A percentile compares a stretch with the other conserved stretches of the same genome.
Evolutionary conservation across 139 green algal species (phyloP).

Genomic region (Raphidocelis subcapitata): DNA sequence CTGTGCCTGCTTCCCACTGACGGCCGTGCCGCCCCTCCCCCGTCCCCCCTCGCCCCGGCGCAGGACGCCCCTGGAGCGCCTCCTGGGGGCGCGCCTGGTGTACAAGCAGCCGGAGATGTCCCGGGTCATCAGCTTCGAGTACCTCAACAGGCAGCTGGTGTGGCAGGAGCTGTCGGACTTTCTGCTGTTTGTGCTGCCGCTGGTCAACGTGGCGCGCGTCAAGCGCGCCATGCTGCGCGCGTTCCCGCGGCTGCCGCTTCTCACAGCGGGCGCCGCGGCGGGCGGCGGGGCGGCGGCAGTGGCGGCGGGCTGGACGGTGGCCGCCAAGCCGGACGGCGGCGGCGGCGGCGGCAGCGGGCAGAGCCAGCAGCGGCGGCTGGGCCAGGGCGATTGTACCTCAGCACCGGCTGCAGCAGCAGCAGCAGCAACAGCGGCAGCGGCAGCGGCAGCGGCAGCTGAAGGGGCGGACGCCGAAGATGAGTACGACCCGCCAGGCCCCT

Average conservation of each 20-base stretch:
- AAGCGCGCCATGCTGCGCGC: conserved; percentile 15
- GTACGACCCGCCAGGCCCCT: conserved; percentile 19
- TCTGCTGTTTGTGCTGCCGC: conserved; percentile 82
- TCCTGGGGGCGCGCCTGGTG: conserved; percentile 71
- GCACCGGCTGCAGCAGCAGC: neutral
- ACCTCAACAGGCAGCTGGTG: conserved; percentile 92
- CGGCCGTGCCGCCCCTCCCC: neutral
- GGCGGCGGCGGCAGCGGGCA: neutral
- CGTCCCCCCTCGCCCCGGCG: neutral
- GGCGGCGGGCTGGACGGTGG: neutral
- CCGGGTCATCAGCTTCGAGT: conserved; percentile 87
- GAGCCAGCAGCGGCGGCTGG: conserved; percentile 3
- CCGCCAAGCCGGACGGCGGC: neutral
- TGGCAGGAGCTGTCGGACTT: conserved; percentile 87
- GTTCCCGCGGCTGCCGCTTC: conserved; percentile 34
- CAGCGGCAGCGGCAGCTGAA: conserved; percentile 12
- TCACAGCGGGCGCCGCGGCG: neutral
- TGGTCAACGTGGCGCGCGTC: conserved; percentile 50
- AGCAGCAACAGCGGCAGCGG: conserved; percentile 1
- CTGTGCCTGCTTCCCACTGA: neutral
- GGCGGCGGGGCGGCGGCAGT: neutral
- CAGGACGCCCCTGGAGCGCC: conserved; percentile 79
- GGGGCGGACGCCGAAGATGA: neutral
- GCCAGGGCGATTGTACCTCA: neutral
- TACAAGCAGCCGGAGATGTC: conserved; percentile 71